Conservation (phyloP, 179 eudicot genomes). For the Spinacia oleracea region DNA sequence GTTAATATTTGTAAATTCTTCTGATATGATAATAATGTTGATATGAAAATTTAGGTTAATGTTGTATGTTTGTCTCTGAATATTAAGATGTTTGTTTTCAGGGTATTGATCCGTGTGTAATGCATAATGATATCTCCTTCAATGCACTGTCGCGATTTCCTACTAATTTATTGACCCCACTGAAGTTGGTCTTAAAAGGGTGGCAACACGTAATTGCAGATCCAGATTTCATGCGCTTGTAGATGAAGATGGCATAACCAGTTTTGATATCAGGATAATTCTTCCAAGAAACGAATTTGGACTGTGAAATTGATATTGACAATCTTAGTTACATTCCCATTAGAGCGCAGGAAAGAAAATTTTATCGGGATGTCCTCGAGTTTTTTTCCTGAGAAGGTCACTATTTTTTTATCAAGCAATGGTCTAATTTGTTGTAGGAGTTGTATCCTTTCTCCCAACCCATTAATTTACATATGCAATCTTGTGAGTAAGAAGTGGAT, state of each 20-base stretch:
- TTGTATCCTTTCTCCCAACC: constrained; percentile 41
- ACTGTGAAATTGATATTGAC: constrained; percentile 40
- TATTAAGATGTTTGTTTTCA: constrained; percentile 13
- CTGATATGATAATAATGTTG: too few species aligned
- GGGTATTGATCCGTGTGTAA: constrained; percentile 33
- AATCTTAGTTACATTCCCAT: constrained; percentile 46
- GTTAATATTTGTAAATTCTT: too few species aligned
- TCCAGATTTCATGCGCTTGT: constrained; percentile 35
- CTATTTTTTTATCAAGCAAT: constrained; percentile 44
- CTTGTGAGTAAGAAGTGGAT: constrained; percentile 56
- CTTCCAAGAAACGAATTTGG: constrained; percentile 51
- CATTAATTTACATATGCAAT: constrained; percentile 56
- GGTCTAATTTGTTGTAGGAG: constrained; percentile 65
- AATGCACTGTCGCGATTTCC: constrained; percentile 48
- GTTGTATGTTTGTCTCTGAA: neutral
- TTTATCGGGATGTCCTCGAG: constrained; percentile 32
- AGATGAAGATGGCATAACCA: constrained; percentile 36
- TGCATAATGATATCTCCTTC: constrained; percentile 35
- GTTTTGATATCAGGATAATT: constrained; percentile 48
- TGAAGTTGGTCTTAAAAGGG: constrained; percentile 48
- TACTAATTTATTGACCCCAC: constrained; percentile 33
- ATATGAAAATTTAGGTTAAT: neutral
- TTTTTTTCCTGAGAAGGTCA: constrained; percentile 56
- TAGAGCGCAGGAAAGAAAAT: constrained; percentile 10
- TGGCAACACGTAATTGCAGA: constrained; percentile 48